Evolutionary conservation across 1,139 yeast genomes (phyloP).

Genomic region (Pichia sp.): DNA sequence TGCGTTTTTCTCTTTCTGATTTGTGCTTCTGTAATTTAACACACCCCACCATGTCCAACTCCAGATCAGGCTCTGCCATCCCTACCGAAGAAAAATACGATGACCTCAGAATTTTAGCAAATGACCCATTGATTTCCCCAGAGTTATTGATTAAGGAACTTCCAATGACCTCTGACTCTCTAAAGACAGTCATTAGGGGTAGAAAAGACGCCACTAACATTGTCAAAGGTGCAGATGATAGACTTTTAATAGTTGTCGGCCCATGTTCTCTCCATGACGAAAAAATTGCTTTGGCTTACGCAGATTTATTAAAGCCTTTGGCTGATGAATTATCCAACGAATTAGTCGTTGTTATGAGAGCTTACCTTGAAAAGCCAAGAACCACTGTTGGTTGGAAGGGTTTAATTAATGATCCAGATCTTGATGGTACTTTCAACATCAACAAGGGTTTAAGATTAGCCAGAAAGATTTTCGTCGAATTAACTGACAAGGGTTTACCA

Average conservation of each 20-base stretch:
- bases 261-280: slow-evolving; percentile 97
- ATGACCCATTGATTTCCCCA: slow-evolving; percentile 88
- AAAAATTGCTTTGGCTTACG: slow-evolving; percentile 83
- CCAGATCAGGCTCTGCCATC: slow-evolving; percentile 25
- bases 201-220: slow-evolving; percentile 70
- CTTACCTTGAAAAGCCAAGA: slow-evolving; percentile 96
- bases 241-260: slow-evolving; percentile 76
- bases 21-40: too few species aligned
- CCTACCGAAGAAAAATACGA: slow-evolving; percentile 71
- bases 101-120: slow-evolving; percentile 82
- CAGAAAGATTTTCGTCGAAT: slow-evolving; percentile 75
- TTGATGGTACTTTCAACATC: slow-evolving; percentile 86
- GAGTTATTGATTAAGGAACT: slow-evolving; percentile 74
- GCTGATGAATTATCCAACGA: slow-evolving; percentile 67
- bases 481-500: slow-evolving; percentile 73
- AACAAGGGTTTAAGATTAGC: slow-evolving; percentile 90
- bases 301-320: slow-evolving; percentile 54
- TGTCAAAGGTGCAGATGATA: slow-evolving; percentile 63
- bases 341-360: slow-evolving; percentile 86
- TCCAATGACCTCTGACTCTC: slow-evolving; percentile 53
- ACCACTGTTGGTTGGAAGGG: slow-evolving; percentile 99
- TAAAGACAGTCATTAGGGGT: slow-evolving; percentile 65
- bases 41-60: slow-evolving; percentile 5
- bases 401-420: slow-evolving; percentile 91
- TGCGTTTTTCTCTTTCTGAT: too few species aligned